phyloP scores from a whole-genome alignment of 441 rosid genomes.

The Flueggea neowawraea region DNA sequence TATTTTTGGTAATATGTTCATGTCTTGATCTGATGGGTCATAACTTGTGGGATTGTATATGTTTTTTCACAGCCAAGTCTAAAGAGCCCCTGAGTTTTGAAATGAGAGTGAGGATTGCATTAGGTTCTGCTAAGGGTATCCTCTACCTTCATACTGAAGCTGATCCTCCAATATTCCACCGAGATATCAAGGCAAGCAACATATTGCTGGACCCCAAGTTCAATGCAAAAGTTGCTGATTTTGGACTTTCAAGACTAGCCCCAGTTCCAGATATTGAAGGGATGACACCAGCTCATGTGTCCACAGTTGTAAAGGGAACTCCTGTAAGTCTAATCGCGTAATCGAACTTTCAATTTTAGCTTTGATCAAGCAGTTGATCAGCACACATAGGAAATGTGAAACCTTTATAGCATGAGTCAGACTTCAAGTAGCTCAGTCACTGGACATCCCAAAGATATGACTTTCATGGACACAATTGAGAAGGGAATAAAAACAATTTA shows the following conservation, averaged over 20 bases:
- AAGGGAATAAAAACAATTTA: too few relatives aligned
- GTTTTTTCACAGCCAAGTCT: conserved; percentile 47
- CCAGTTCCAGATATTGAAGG: conserved; percentile 89
- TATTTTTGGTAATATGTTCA: background rate
- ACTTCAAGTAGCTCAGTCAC: too few relatives aligned
- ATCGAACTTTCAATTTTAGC: too few relatives aligned
- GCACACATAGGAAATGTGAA: too few relatives aligned
- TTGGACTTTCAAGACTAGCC: conserved; percentile 95
- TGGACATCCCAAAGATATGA: too few relatives aligned
- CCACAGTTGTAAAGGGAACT: conserved; percentile 97
- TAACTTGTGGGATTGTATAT: conserved; percentile 11
- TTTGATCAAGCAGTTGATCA: too few relatives aligned
- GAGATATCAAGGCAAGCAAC: too few relatives aligned
- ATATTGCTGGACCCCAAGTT: conserved; percentile 72
- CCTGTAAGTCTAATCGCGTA: conserved; percentile 48
- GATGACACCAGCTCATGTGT: conserved; percentile 66
- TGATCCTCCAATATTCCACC: conserved; percentile 89
- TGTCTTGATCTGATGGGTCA: conserved; percentile 5
- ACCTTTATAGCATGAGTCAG: too few relatives aligned
- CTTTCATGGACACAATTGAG: too few relatives aligned
- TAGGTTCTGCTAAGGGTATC: conserved; percentile 89
- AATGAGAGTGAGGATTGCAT: conserved; percentile 63
- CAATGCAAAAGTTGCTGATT: conserved; percentile 93
- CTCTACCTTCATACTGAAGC: conserved; percentile 94
- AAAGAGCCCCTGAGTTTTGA: conserved; percentile 59